These are phyloP conservation scores for Thelonectria olida DNA, from an alignment of 2,329 filamentous ascomycete genomes.

Conservation along the genomic window DNA sequence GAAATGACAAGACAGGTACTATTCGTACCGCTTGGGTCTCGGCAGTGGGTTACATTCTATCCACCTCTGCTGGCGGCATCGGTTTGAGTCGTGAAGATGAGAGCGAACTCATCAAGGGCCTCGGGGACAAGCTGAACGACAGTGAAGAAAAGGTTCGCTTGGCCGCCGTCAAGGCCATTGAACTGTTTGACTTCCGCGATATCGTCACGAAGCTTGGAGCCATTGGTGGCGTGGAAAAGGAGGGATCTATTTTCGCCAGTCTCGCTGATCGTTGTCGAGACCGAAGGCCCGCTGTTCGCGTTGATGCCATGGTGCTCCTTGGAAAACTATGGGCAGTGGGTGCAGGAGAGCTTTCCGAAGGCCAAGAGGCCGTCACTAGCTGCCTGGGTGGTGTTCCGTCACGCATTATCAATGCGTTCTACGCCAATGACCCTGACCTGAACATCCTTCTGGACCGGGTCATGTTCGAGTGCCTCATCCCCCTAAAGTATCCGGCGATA, in stretches of 20 bases:
- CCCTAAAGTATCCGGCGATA: conserved; percentile 81
- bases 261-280: conserved; percentile 91
- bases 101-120: conserved; percentile 73
- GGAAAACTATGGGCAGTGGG: conserved; percentile 95
- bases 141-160: conserved; percentile 90
- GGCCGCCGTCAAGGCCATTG: conserved; percentile 86
- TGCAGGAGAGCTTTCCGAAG: conserved; percentile 83
- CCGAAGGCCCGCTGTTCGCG: conserved; percentile 80
- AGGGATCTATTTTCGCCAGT: conserved; percentile 81
- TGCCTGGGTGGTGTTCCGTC: conserved; percentile 86
- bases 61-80: conserved; percentile 91
- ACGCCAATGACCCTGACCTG: conserved; percentile 88
- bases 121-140: conserved; percentile 86
- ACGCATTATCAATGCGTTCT: conserved; percentile 86
- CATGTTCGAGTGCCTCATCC: conserved; percentile 88
- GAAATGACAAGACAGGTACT: conserved; percentile 83
- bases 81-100: conserved; percentile 88
- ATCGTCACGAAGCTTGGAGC: conserved; percentile 84
- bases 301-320: conserved; percentile 86
- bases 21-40: conserved; percentile 90
- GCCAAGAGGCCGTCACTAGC: conserved; percentile 77
- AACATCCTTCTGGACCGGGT: conserved; percentile 86
- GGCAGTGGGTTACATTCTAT: conserved; percentile 83
- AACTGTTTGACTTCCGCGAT: conserved; percentile 81
- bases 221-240: conserved; percentile 77